Evolutionary conservation across 257 asterid genomes (phyloP), one percentile per base, ranked within the genome.

Genomic region (Striga asiatica): DNA sequence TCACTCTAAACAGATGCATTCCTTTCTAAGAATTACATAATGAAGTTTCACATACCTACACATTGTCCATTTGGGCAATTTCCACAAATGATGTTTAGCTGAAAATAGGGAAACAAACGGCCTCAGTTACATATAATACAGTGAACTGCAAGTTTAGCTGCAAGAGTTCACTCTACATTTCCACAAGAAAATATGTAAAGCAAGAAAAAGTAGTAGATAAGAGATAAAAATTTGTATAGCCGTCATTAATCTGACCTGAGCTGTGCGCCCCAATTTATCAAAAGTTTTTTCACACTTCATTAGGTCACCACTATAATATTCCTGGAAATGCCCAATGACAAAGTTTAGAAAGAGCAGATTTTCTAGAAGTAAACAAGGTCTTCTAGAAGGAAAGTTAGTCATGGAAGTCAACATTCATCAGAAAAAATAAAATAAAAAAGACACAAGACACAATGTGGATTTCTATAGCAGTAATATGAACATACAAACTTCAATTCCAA

Each of bases 241-340:
- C 23, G 53, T 11, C 41, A 28, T 39, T 61, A 64, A 56, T 56
- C 74, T 72, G 50, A 89, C 98, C 95, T 86, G 77, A 67, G 96
- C 85, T n/a, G 98, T 83, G 38, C 98, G 98, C 46, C 98, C 98
- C 82, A 89, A 55, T 79, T 91, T 86, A 67, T 91, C 98, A 48
- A 50, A 83, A 69, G 80, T 83, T 50, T 41, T 71, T 79, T 91
- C 98, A 43, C 98, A 89, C 46, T 77, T 71, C 70, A 47, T 50
- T 61, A 89, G 66, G 71, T 89, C 98, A 49, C 94, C 98, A 61
- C 69, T 62, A 66, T 76, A 89, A 77, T 78, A 89, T 62, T 76
- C 86, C 98, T 89, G 74, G 52, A 67, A 13, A 56, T 66, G 65
- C 42, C 68, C 67, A 41, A 68, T 48, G 45, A 51, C 12, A 35